Percentiles rank a stretch among this genome's conserved stretches.
Conservation (phyloP, 148 eudicot genomes). For the Oxyria digyna region DNA sequence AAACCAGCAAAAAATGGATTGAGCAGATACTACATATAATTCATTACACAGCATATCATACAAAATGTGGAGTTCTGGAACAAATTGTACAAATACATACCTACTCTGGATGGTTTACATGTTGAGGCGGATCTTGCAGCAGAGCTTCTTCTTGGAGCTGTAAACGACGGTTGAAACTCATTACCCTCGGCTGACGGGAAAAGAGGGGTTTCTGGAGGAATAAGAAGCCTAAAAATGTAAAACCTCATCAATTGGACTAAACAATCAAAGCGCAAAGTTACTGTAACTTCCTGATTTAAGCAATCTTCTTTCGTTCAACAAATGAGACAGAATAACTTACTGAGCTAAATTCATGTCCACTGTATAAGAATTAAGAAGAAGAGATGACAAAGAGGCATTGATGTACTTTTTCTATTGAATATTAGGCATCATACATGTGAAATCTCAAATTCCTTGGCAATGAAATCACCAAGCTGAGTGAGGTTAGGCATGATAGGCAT, state of each 20-base stretch:
- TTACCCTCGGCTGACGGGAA: slow-evolving; percentile 55
- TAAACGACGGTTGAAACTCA: slow-evolving; percentile 38
- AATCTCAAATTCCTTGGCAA: no score
- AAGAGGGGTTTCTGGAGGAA: slow-evolving; percentile 96
- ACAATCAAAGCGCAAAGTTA: neutral
- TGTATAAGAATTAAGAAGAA: no score
- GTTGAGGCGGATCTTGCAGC: slow-evolving; percentile 53
- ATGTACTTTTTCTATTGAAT: no score
- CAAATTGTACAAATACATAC: no score
- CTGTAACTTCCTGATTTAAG: neutral
- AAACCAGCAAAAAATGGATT: no score
- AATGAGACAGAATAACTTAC: neutral
- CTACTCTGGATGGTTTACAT: slow-evolving; percentile 71
- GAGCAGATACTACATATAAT: no score
- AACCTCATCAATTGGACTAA: neutral
- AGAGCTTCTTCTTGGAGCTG: slow-evolving; percentile 50
- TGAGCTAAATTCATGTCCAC: neutral
- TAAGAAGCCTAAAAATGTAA: slow-evolving; percentile 60
- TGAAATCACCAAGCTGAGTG: no score
- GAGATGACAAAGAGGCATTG: no score
- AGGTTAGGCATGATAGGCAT: no score
- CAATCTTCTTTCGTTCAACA: neutral
- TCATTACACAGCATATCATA: no score
- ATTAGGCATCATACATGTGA: no score
- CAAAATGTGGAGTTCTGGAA: no score